Evolutionary conservation across 768 basidiomycete species (phyloP).

Genomic region (Boletus rufocinnamomeus): DNA sequence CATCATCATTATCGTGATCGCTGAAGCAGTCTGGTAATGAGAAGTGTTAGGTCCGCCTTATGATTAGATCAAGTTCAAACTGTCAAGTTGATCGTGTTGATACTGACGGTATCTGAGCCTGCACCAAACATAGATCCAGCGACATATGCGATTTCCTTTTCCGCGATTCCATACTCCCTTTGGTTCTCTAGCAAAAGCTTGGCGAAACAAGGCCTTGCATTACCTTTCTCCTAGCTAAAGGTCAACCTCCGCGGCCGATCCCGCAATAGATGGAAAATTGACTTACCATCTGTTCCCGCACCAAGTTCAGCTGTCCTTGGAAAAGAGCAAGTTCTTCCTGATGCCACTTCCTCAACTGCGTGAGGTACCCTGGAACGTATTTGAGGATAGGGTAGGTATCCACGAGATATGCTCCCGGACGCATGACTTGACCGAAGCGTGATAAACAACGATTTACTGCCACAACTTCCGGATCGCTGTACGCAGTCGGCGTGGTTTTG

Average conservation of each 20-base stretch:
- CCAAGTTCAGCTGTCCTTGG: constrained; percentile 2
- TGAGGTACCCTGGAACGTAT: constrained; percentile 12
- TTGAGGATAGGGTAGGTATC: constrained; percentile 10
- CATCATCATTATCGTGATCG: constrained; percentile 11
- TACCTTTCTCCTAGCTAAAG: constrained; percentile 1
- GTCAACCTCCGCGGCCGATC: background rate
- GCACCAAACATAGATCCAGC: constrained; percentile 14
- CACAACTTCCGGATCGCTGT: constrained; percentile 38
- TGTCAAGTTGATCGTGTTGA: background rate
- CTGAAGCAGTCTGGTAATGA: constrained; percentile 7
- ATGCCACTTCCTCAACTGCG: constrained; percentile 7
- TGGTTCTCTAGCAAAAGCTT: constrained; percentile 3
- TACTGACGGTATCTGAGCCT: constrained; percentile 11
- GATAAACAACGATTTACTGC: constrained; percentile 20
- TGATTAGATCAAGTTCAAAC: background rate
- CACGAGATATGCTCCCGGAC: background rate
- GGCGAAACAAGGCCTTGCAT: constrained; percentile 10
- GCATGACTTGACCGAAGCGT: background rate
- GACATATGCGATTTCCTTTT: constrained; percentile 6
- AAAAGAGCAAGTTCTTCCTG: constrained; percentile 14
- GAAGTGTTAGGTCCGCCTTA: no score
- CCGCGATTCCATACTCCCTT: background rate
- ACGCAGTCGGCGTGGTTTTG: constrained; percentile 40
- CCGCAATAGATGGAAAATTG: background rate
- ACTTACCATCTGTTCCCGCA: constrained; percentile 9